Evolutionary conservation across 1,284 basidiomycete genomes (phyloP), one percentile per base, ranked within the genome.

Genomic region (Cutaneotrichosporon sp.): DNA sequence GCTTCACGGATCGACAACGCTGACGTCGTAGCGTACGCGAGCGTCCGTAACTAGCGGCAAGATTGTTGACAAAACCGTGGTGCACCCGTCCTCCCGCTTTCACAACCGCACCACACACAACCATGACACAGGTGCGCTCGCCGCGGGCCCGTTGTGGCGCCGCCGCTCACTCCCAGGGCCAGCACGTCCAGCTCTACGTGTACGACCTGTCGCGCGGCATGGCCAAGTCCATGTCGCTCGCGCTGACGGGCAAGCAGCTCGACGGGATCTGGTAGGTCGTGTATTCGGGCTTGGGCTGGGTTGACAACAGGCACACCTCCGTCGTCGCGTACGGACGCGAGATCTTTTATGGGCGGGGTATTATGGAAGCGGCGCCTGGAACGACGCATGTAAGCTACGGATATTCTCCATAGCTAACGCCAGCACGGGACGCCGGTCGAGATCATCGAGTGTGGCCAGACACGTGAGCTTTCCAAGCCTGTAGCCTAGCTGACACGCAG

Each of bases 201-300:
- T 96, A 96, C 73, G 91, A 96, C 69, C 83, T 93, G 52, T 90
- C 84, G 68, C 83, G 86, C 22, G 90, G 90, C 41, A 79, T 93
- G 64, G 90, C 89, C 3, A 80, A 80, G 54, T 80, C 83, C 55
- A 76, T 93, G 49, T 90, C 88, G 9, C 73, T 80, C 39, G 84
- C 87, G 66, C 78, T 94, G 46, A 88, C 86, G 0, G 91, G 91
- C 3, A 83, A 81, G 49, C 88, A 90, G 70, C 88, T 92, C 51
- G 87, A 92, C 59, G 90, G 90, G 0, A 84, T 92, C 51, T 93
- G 89, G 89, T 88, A 52, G 58, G 81, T 75, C 2, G 2, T 30
- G 23, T n/a, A 20, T 7, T 15, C 26, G 26, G 26, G 26, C 7
- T 30, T 48, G 17, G 10, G 44, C 5, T 5, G n/a, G 2, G 39